These are phyloP conservation scores for Beauveria asiatica DNA, from an alignment of 2,329 filamentous ascomycete species.

Conservation along the genomic window DNA sequence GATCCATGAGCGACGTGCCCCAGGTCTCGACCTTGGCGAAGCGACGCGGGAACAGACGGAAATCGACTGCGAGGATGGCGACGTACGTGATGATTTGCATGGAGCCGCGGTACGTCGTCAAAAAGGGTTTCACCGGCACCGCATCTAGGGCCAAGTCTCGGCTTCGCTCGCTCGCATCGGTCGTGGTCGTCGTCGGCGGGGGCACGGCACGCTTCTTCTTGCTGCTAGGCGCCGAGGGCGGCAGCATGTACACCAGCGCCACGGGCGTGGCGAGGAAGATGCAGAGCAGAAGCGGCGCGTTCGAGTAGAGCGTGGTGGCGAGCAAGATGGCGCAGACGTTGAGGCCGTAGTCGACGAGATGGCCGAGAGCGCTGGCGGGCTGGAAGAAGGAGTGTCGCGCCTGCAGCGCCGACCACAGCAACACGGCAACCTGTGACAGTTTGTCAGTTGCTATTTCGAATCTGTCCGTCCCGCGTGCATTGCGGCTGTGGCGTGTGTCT, in stretches of 20 bases:
- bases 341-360: constrained; percentile 75
- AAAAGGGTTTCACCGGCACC: constrained; percentile 79
- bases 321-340: constrained; percentile 77
- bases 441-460: not conserved
- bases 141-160: constrained; percentile 21
- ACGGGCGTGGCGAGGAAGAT: constrained; percentile 66
- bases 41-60: constrained; percentile 80
- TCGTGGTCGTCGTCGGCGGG: constrained; percentile 31
- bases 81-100: constrained; percentile 89
- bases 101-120: constrained; percentile 81
- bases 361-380: constrained; percentile 58
- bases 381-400: constrained; percentile 76
- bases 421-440: constrained; percentile 56
- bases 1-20: constrained; percentile 98
- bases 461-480: not conserved
- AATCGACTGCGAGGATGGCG: constrained; percentile 95
- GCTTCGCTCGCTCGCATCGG: constrained; percentile 15
- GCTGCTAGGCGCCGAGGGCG: constrained; percentile 23
- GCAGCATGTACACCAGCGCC: constrained; percentile 49
- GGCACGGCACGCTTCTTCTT: constrained; percentile 42
- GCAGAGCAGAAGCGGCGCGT: constrained; percentile 63
- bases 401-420: constrained; percentile 87
- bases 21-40: constrained; percentile 99
- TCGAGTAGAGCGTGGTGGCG: constrained; percentile 77
- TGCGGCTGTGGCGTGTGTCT: not conserved